Evolutionary conservation across 2,329 filamentous ascomycete species (phyloP).

Genomic region (Mollisiaceae sp.): DNA sequence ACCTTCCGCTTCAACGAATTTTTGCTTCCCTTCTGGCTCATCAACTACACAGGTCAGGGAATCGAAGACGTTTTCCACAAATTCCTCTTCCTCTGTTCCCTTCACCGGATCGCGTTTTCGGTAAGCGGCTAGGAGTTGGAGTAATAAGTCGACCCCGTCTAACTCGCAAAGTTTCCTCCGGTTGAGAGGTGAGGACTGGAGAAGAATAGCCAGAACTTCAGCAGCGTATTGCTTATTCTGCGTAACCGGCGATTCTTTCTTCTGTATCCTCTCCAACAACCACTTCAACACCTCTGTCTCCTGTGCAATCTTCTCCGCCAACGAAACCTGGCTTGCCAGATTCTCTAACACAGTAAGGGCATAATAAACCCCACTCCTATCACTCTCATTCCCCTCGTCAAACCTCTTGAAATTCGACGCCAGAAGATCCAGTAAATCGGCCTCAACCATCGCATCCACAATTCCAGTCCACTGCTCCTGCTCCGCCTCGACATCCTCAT

Average conservation of each 20-base stretch:
- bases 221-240: slow-evolving; percentile 97
- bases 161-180: slow-evolving; percentile 64
- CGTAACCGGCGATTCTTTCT: slow-evolving; percentile 68
- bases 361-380: slow-evolving; percentile 86
- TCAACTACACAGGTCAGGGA: slow-evolving; percentile 81
- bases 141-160: slow-evolving; percentile 77
- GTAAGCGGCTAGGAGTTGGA: slow-evolving; percentile 85
- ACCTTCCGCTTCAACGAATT: slow-evolving; percentile 88
- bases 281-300: slow-evolving; percentile 74
- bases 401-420: slow-evolving; percentile 80
- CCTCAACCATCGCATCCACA: slow-evolving; percentile 68
- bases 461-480: slow-evolving; percentile 81
- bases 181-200: slow-evolving; percentile 75
- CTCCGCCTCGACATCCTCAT: slow-evolving; percentile 86
- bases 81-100: slow-evolving; percentile 90
- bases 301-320: slow-evolving; percentile 74
- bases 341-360: slow-evolving; percentile 85
- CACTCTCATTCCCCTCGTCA: slow-evolving; percentile 75
- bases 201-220: slow-evolving; percentile 86
- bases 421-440: slow-evolving; percentile 75
- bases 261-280: slow-evolving; percentile 76
- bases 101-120: slow-evolving; percentile 84
- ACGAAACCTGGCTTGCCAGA: slow-evolving; percentile 71
- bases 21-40: slow-evolving; percentile 73
- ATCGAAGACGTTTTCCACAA: slow-evolving; percentile 92